Base-by-base conservation (phyloP, 2,329 filamentous ascomycete species). In the Nothomitra cinnamomea region DNA sequence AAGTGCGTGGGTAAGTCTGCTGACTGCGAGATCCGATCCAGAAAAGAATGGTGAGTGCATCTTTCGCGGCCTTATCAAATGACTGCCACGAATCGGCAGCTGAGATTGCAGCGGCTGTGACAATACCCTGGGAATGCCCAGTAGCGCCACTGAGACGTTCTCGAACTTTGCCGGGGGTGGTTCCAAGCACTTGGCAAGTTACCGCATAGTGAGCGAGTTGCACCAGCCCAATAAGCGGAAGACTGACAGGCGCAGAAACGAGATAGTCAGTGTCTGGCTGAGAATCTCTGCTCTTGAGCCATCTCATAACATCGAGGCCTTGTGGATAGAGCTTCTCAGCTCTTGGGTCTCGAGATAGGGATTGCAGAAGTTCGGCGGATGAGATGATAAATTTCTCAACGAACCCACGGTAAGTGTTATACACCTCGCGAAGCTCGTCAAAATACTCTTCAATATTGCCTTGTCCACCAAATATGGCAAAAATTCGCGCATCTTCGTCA, bases 371-470 rank as follows among this genome's bases (percentile, higher is more conserved):
- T 63, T 94, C 84, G 13, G 92, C 89, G 6, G 88, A 83, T 22
- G 81, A 78, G 25, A 77, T 76, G 63, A 98, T 78, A 58, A 96
- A 80, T 59, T 94, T 87, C 60, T 87, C 84, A 3, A 95, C 80
- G 60, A 98, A 94, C 25, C 85, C 85, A 12, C 86, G 83, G 70
- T 98, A 98, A 56, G 89, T 95, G 62, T 76, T 81, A 72, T 90
- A 90, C 55, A 96, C 79, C 67, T 94, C 85, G 54, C 92, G 82
- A 57, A 98, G 78, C 72, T 98, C 92, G 61, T 98, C 90, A 63
- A 98, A 98, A 71, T 98, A 98, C 71, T 98, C 94, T 70, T 98
- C 90, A 58, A 98, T 96, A 69, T 98, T 98, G 61, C 92, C 92
- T 68, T 98, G 92, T 5, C 92, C 92, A 56, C 92, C 92, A 60